A percentile compares a stretch with the other conserved stretches of the same genome.
Conservation (phyloP, 345 rosid species). For the Dipteronia sinensis region DNA sequence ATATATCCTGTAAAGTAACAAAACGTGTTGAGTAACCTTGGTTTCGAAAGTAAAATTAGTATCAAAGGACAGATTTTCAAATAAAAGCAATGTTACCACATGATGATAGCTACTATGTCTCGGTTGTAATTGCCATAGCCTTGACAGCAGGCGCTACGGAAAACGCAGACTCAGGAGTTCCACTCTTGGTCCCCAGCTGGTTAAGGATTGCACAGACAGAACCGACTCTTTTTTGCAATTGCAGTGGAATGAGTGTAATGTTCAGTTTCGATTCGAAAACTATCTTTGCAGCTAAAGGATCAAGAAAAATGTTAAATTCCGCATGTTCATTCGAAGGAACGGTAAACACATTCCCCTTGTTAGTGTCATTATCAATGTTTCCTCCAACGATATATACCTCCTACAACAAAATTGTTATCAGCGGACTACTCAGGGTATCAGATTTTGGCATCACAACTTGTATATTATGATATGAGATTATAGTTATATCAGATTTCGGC, state of each 20-base stretch:
- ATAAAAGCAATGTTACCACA: constrained; percentile 37
- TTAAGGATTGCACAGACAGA: constrained; percentile 41
- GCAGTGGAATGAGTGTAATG: constrained; percentile 73
- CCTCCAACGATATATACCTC: constrained; percentile 84
- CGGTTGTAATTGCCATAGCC: constrained; percentile 47
- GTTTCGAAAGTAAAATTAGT: no score
- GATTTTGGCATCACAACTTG: neutral
- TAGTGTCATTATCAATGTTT: constrained; percentile 46
- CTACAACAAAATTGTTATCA: constrained; percentile 33
- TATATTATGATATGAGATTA: no score
- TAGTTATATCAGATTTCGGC: no score
- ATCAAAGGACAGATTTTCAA: no score
- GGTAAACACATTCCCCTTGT: constrained; percentile 59
- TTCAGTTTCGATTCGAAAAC: constrained; percentile 63
- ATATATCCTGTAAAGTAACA: constrained; percentile 7
- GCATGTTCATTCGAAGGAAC: constrained; percentile 52
- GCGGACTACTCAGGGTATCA: neutral
- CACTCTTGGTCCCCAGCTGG: constrained; percentile 24
- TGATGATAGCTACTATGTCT: constrained; percentile 59
- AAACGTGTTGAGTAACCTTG: no score
- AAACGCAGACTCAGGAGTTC: constrained; percentile 63
- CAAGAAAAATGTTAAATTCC: constrained; percentile 89
- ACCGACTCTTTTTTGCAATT: constrained; percentile 47
- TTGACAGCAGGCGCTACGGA: constrained; percentile 49
- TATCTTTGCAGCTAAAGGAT: constrained; percentile 77